Evolutionary conservation across 2,329 filamentous ascomycete genomes (phyloP), one percentile per base, ranked within the genome.

Genomic region (Curvularia spicifera): DNA sequence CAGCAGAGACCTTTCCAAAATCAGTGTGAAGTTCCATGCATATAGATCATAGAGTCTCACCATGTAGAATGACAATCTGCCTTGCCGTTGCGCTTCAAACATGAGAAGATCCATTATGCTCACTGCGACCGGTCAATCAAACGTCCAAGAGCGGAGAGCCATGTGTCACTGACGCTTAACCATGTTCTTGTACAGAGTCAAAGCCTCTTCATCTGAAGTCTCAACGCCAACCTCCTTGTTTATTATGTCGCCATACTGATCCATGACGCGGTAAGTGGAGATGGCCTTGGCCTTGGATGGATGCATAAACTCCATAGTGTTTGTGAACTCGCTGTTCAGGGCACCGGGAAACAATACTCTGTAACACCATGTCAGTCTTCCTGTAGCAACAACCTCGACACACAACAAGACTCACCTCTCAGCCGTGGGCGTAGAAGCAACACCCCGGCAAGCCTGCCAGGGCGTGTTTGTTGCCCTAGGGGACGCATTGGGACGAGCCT

Each of bases 61-160:
- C 91, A 99, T 98, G 79, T 99, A 99, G 79, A 99, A 99, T 76
- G 89, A 93, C 55, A 97, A 80, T 20, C 92, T 87, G n/a, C 93
- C 93, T 78, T 99, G 95, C 45, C 95, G 85, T 78, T 99, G 95
- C 0, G 95, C 93, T 72, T 99, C 95, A 72, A 97, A 97, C 93
- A 98, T 98, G 75, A 98, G 91, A 54, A 96, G 78, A 74, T 99
- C 95, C 92, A 99, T 95, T 66, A 98, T 90, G 55, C 90, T 87
- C 55, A 89, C 85, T 83, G 61, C 20, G 26, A 39, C 33, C 10
- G 15, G 60, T 66, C 45, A 66, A 48, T 29, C 42, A 9, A 6
- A 10, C 6, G 24, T 35, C 20, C 3, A 18, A 53, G 10, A 47
- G 47, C 33, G 35, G 2, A 18, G 9, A 10, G 2, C 9, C 8